Evolutionary conservation across 345 rosid genomes (phyloP).

Genomic region (Physaria fendleri): DNA sequence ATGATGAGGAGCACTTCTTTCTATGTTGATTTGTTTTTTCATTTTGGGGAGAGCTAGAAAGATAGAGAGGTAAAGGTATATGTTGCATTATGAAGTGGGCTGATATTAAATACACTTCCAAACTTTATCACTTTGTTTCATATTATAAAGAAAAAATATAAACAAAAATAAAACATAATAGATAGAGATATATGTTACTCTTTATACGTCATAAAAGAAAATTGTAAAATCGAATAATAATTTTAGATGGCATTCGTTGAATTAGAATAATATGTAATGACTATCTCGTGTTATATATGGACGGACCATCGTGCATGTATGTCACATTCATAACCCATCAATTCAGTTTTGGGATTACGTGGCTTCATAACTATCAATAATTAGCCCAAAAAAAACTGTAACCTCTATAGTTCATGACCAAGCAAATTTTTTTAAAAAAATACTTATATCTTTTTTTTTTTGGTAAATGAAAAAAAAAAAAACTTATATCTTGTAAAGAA

Average conservation of each 20-base stretch:
- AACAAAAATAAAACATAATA: not conserved
- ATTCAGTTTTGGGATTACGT: not conserved
- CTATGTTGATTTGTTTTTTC: slow-evolving; percentile 35
- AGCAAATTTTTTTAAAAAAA: not conserved
- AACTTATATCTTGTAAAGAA: not conserved
- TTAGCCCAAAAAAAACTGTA: not conserved
- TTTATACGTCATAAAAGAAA: no score
- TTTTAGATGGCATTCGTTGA: not conserved
- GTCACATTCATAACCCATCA: slow-evolving; percentile 1
- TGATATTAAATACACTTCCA: slow-evolving; percentile 31
- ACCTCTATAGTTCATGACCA: not conserved
- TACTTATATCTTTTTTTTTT: not conserved
- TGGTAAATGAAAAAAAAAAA: not conserved
- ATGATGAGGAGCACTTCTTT: slow-evolving; percentile 39
- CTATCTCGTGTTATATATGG: slow-evolving; percentile 3
- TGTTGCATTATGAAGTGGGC: slow-evolving; percentile 34
- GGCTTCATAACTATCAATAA: slow-evolving; percentile 1
- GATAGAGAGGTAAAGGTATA: slow-evolving; percentile 18
- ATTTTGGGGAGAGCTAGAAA: slow-evolving; percentile 29
- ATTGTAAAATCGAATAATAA: no score
- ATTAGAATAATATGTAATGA: not conserved
- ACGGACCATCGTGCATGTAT: slow-evolving; percentile 7
- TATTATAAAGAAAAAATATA: slow-evolving; percentile 14
- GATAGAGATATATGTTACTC: not conserved
- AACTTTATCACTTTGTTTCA: slow-evolving; percentile 12